Base-by-base conservation (phyloP, 176 grass and related monocot species). In the Aegilops umbellulata region DNA sequence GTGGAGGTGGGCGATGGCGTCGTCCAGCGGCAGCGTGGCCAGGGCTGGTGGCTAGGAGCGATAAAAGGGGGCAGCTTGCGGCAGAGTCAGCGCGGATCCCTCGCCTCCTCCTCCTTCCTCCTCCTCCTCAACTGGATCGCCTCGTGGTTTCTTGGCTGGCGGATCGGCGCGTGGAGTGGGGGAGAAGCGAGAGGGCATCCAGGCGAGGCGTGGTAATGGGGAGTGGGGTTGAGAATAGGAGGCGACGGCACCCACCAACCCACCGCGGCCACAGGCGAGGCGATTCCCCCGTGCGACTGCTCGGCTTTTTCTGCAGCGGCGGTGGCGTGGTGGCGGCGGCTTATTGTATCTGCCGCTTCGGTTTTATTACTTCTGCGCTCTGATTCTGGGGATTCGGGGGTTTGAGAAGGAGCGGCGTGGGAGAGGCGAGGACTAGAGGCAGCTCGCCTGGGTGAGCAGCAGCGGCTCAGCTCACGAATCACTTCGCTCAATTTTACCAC, bases 41-140 rank as follows among this genome's bases (percentile, higher is more conserved):
- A 78, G 81, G 69, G 46, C 62, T 31, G 78, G 14, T 41, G 16
- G 26, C 47, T 69, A 82, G 16, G 20, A 17, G 25, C 53, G 24
- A 46, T 10, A 31, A 66, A 58, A 31, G 29, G 19, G 30, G 24
- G 62, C n/a, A 53, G 22, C 58, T 60, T 23, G 13, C 68, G 5
- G 41, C 42, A 39, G 73, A 26, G 24, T 63, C 73, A 32, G 49
- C 19, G 20, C 39, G 12, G 84, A 42, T 47, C 79, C 72, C 69
- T 47, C 41, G 25, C 12, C 79, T 69, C 83, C 86, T 87, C 78
- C 85, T 87, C 81, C 60, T 39, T 29, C 65, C 20, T 51, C 79
- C 74, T 87, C 83, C 86, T 87, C 79, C 83, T 88, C 83, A 90
- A 90, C 86, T 93, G 83, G 84, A 92, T 82, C 84, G 89, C 47